Percentiles rank a stretch among this genome's conserved stretches.
These are phyloP conservation scores for Penicillium sp. DNA, from an alignment of 2,329 filamentous ascomycete species.

Conservation along the genomic window DNA sequence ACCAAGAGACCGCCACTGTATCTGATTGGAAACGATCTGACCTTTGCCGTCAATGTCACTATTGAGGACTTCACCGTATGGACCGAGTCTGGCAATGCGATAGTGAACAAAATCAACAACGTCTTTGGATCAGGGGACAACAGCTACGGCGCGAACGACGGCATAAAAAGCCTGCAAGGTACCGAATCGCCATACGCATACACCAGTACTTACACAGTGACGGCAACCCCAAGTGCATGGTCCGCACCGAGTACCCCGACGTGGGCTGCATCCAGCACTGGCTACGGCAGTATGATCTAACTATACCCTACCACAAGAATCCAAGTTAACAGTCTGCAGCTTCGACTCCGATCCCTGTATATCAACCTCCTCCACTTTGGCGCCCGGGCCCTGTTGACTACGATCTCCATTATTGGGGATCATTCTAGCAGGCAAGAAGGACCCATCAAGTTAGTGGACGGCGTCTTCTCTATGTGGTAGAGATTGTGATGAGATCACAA, in stretches of 20 bases:
- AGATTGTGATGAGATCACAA: background rate
- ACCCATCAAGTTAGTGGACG: background rate
- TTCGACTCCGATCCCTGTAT: constrained; percentile 32
- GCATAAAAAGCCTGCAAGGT: background rate
- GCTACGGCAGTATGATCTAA: constrained; percentile 32
- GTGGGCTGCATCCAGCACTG: constrained; percentile 34
- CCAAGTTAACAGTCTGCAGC: constrained; percentile 14
- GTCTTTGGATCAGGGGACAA: constrained; percentile 37
- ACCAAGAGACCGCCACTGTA: constrained; percentile 30
- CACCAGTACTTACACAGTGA: constrained; percentile 33
- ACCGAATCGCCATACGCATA: constrained; percentile 20
- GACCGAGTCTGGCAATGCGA: constrained; percentile 28
- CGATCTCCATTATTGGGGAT: constrained; percentile 35
- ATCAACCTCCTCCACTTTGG: constrained; percentile 37
- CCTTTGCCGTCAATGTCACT: constrained; percentile 34
- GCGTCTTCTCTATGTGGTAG: background rate
- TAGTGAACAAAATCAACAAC: constrained; percentile 39
- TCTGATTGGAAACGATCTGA: constrained; percentile 35
- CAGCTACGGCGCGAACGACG: constrained; percentile 20
- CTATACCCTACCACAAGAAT: no score
- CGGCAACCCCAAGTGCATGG: constrained; percentile 32
- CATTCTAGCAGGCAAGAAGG: constrained; percentile 7
- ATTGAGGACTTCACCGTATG: constrained; percentile 39
- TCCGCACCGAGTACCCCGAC: constrained; percentile 28
- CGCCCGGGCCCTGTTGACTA: constrained; percentile 31